Percentiles rank a stretch among this genome's conserved stretches.
Evolutionary conservation across 441 rosid genomes (phyloP).

Genomic region (Omphalea diandra): DNA sequence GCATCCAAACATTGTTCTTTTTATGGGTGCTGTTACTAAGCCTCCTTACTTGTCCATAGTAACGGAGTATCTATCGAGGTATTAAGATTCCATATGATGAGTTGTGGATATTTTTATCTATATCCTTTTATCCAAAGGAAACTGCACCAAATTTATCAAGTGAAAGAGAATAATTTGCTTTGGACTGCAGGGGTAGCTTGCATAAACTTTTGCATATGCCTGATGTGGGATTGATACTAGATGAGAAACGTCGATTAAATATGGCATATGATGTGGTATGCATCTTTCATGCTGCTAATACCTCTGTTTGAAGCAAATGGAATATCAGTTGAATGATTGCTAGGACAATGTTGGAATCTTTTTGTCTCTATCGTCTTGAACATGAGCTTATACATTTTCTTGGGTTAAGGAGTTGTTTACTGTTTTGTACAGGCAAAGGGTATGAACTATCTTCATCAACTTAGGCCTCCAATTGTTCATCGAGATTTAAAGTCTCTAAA

Average conservation of each 20-base stretch:
- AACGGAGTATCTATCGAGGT: conserved; percentile 96
- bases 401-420: conserved; percentile 14
- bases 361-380: not conserved
- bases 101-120: not conserved
- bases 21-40: conserved; percentile 96
- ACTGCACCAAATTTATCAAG: not conserved
- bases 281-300: conserved; percentile 1
- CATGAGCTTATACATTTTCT: not conserved
- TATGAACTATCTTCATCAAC: conserved; percentile 94
- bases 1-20: conserved; percentile 96
- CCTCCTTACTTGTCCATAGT: conserved; percentile 94
- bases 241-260: conserved; percentile 72
- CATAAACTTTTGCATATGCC: conserved; percentile 75
- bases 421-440: conserved; percentile 74
- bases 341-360: not conserved
- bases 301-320: conserved; percentile 11
- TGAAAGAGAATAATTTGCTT: conserved; percentile 21
- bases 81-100: conserved; percentile 21
- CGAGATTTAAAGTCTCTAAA: conserved; percentile 95
- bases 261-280: conserved; percentile 98
- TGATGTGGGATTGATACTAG: conserved; percentile 60
- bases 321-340: conserved; percentile 1
- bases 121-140: not conserved
- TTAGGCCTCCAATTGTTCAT: conserved; percentile 92
- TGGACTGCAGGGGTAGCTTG: conserved; percentile 82